These are phyloP conservation scores for Trypanosomatidae sp. DNA, from an alignment of 208 protist species.

Conservation along the genomic window DNA sequence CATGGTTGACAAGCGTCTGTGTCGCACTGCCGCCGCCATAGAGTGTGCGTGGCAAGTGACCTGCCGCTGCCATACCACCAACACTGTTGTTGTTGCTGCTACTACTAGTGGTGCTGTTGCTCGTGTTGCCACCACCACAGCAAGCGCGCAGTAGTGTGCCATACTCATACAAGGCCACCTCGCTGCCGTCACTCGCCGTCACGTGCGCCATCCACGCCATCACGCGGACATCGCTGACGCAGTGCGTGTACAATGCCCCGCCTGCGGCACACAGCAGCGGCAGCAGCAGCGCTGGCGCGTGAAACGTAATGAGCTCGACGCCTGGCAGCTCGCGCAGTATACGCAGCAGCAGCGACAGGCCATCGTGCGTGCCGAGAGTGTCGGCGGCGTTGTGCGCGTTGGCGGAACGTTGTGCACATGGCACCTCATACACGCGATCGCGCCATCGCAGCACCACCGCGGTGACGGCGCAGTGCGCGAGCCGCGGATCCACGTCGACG, in stretches of 20 bases:
- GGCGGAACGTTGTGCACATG: no score
- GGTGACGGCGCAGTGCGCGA: constrained; percentile 22
- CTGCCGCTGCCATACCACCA: background rate
- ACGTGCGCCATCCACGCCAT: constrained; percentile 71
- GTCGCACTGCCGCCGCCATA: constrained; percentile 3
- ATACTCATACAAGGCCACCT: background rate
- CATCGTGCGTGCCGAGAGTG: no score
- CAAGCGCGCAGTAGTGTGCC: background rate
- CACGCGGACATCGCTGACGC: constrained; percentile 68
- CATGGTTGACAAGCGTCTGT: constrained; percentile 37
- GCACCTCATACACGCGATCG: constrained; percentile 53
- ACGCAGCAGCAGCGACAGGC: constrained; percentile 38
- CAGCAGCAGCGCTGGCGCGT: constrained; percentile 57
- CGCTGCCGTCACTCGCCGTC: background rate
- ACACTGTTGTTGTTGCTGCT: background rate
- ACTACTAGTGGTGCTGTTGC: background rate
- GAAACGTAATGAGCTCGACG: constrained; percentile 84
- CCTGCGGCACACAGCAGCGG: constrained; percentile 29
- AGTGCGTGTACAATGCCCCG: constrained; percentile 39
- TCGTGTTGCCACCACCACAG: background rate
- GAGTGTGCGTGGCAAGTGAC: constrained; percentile 9
- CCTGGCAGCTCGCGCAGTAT: constrained; percentile 47
- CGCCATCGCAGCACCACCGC: constrained; percentile 55
- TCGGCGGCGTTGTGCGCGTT: constrained; percentile 2
- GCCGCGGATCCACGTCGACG: constrained; percentile 8